Evolutionary conservation across 1,284 basidiomycete species (phyloP).

Genomic region (Coniophora puteana): DNA sequence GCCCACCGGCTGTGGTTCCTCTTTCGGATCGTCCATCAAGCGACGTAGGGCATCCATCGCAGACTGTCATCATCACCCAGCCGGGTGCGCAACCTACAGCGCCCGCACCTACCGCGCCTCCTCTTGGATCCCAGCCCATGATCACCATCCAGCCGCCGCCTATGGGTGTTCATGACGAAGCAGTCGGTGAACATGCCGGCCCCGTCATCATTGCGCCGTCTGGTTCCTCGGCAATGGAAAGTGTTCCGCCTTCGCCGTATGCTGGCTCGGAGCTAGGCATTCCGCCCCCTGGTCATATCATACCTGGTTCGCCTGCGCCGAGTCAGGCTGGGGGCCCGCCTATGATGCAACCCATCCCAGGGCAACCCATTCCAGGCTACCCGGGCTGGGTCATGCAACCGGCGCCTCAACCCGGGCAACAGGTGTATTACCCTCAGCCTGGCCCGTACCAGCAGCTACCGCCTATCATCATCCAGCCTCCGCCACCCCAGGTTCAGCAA

Average conservation of each 20-base stretch:
- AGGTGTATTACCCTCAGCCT: slow-evolving; percentile 14
- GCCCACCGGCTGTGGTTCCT: slow-evolving; percentile 17
- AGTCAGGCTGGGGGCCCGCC: slow-evolving; percentile 9
- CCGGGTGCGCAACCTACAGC: no score
- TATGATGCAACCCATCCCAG: slow-evolving; percentile 13
- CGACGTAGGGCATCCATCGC: slow-evolving; percentile 8
- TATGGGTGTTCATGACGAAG: no score
- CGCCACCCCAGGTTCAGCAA: slow-evolving; percentile 9
- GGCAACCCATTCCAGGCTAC: no score
- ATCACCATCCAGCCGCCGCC: no score
- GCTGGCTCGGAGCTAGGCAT: no score
- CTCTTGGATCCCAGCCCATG: no score
- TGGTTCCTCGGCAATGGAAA: no score
- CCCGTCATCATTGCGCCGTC: no score
- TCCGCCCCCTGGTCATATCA: slow-evolving; percentile 14
- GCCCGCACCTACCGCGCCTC: no score
- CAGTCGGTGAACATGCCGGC: no score
- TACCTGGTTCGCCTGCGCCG: slow-evolving; percentile 3
- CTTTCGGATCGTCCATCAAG: slow-evolving; percentile 6
- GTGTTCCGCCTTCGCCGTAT: no score
- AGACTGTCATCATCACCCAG: slow-evolving; percentile 11
- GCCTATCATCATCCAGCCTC: slow-evolving; percentile 13
- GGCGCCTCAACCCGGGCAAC: neutral
- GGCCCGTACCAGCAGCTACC: slow-evolving; percentile 8
- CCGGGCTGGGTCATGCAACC: no score